Evolutionary conservation across 495 filamentous ascomycete genomes (phyloP), one percentile per base, ranked within the genome.

Genomic region (Aspergillus cavernicola): DNA sequence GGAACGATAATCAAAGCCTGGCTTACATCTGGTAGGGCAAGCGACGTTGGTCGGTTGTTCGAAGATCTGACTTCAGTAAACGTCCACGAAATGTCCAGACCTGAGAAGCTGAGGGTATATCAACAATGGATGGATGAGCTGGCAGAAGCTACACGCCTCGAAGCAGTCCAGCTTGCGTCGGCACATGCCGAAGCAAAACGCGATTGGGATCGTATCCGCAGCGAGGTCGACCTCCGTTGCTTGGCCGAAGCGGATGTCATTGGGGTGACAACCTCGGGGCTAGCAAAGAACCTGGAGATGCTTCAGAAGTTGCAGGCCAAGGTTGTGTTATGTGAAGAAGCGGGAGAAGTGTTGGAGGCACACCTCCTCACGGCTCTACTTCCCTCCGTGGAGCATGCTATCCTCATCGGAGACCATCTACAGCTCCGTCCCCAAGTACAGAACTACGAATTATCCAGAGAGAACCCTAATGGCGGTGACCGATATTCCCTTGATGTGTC

Each of bases 361-460:
- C 87, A 92, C 60, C 66, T 83, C 0, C 66, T 92, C 6, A 80
- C 85, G 0, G 80, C 86, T 1, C 60, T 95, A 1, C 61, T 92
- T 22, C 88, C 87, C 2, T 79, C 77, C 0, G 67, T 90, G 3
- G 81, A 92, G 57, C 88, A 92, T 56, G 66, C 73, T 26, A 89
- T 92, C 52, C 74, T 85, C 18, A 91, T 93, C 52, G 88, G 89
- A 0, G 89, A 93, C 62, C 88, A 92, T 57, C 69, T 73, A 10
- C 87, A 93, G 55, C 74, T 92, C 5, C 77, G 85, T 3, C 88
- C 89, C 1, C 78, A 82, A 50, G 80, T 89, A 32, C 71, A 81
- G 9, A 87, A 85, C 47, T 85, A 84, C 55, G 71, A 82, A 0
- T 67, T 89, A 4, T 77, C 75, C 8, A 68, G 69, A 20, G 84